A percentile compares a stretch with the other conserved stretches of the same genome.
Conservation (phyloP, 176 grass and related monocot genomes). For the Triticum aestivum region IWGSC_CS_RefSeq_v2.1 NC_057803.1:516053262-516053761, state of each 20-base stretch:
- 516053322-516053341: constrained; percentile 91
- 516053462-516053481: neutral
- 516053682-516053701: constrained; percentile 86
- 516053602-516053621: constrained; percentile 8
- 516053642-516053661: constrained; percentile 11
- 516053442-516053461: constrained; percentile 12
- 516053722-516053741: constrained; percentile 60
- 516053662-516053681: constrained; percentile 1
- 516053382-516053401: constrained; percentile 75
- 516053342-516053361: constrained; percentile 79
- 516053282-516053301: constrained; percentile 40
- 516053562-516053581: constrained; percentile 42
- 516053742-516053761: constrained; percentile 25
- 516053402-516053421: constrained; percentile 74
- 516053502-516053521: constrained; percentile 63
- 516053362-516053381: constrained; percentile 93
- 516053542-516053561: constrained; percentile 22
- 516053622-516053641: neutral
- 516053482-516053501: neutral
- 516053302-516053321: constrained; percentile 63
- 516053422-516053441: constrained; percentile 18
- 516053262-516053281: constrained; percentile 4
- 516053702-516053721: constrained; percentile 75
- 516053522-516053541: constrained; percentile 88
- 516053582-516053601: constrained; percentile 56